A percentile compares a stretch with the other conserved stretches of the same genome.
Evolutionary conservation across 306 rosid species (phyloP).

Genomic region (Canavalia gladiata): DNA sequence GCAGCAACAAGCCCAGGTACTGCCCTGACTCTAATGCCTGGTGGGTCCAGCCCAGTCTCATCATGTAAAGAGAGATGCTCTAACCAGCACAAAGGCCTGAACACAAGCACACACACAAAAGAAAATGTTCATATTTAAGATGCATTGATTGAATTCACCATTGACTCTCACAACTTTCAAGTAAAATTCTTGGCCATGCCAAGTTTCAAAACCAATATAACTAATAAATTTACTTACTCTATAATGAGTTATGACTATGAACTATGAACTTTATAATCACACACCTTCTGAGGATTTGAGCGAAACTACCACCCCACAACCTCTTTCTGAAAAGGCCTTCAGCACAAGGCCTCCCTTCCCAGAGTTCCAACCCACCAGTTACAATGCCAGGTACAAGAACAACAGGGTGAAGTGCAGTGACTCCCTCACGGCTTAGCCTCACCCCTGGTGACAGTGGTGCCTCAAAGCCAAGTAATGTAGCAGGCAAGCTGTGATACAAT

Average conservation of each 20-base stretch:
- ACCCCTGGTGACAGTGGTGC: slow-evolving; percentile 68
- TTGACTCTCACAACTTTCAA: neutral
- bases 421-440: slow-evolving; percentile 64
- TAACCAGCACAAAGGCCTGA: slow-evolving; percentile 81
- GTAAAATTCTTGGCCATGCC: slow-evolving; percentile 9
- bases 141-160: neutral
- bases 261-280: neutral
- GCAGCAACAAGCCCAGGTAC: slow-evolving; percentile 72
- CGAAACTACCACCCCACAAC: slow-evolving; percentile 77
- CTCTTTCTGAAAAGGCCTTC: slow-evolving; percentile 67
- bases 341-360: slow-evolving; percentile 90
- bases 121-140: slow-evolving; percentile 6
- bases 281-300: slow-evolving; percentile 75
- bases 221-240: neutral
- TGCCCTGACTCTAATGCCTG: slow-evolving; percentile 82
- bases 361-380: slow-evolving; percentile 76
- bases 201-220: slow-evolving; percentile 14
- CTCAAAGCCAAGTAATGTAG: slow-evolving; percentile 56
- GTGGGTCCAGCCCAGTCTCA: slow-evolving; percentile 89
- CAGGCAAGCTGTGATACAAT: slow-evolving; percentile 55
- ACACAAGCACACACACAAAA: neutral
- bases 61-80: slow-evolving; percentile 82
- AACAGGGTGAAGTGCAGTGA: slow-evolving; percentile 71
- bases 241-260: neutral
- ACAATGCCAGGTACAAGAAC: slow-evolving; percentile 83